phyloP scores from a whole-genome alignment of 73 alveolate genomes.

The Blepharisma japonicum region DNA sequence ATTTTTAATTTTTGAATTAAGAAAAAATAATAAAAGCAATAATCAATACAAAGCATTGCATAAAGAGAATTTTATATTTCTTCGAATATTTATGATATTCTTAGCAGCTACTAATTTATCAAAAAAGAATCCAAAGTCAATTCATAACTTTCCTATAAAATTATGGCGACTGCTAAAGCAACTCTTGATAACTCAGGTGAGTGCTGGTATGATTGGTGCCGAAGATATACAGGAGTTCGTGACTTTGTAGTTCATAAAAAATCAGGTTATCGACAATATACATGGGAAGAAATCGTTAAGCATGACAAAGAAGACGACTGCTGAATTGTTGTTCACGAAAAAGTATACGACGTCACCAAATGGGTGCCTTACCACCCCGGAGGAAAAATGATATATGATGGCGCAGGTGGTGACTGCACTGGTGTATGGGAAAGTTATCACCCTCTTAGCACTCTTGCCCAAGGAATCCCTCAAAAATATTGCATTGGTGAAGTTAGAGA shows the following conservation, averaged over 20 bases:
- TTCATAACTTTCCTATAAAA: no score
- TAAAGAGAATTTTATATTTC: no score
- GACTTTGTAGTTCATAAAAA: not conserved
- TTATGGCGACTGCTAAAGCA: not conserved
- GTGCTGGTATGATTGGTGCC: conserved; percentile 15
- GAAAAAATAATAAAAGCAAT: no score
- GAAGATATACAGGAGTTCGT: not conserved
- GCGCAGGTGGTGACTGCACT: conserved; percentile 87
- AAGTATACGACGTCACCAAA: conserved; percentile 69
- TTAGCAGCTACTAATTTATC: no score
- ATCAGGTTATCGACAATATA: conserved; percentile 32
- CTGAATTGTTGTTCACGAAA: conserved; percentile 73
- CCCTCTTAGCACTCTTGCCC: conserved; percentile 42
- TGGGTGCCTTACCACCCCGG: conserved; percentile 73
- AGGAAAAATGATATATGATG: conserved; percentile 69
- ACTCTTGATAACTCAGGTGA: conserved; percentile 25
- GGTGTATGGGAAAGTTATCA: conserved; percentile 77
- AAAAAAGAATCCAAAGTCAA: no score
- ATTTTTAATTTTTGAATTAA: no score
- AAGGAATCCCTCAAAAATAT: conserved; percentile 48
- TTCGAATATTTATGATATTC: no score
- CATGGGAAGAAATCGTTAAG: conserved; percentile 68
- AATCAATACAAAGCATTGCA: no score
- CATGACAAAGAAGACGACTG: conserved; percentile 69
- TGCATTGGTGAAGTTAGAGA: conserved; percentile 70